phyloP scores from a whole-genome alignment of 2,329 filamentous ascomycete species.

The Cadophora gregata region DNA sequence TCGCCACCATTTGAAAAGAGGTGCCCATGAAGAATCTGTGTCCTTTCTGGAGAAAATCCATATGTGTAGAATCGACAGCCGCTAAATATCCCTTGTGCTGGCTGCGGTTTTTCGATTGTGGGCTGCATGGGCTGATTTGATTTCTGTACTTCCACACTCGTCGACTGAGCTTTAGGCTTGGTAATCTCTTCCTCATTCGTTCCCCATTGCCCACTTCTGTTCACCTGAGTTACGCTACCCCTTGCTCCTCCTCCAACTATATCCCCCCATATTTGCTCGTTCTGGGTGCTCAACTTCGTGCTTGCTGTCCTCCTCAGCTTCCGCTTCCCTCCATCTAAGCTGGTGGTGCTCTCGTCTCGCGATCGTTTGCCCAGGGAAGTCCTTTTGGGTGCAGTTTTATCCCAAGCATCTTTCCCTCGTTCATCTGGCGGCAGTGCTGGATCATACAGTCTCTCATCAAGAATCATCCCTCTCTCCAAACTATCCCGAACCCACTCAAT shows the following conservation, averaged over 20 bases:
- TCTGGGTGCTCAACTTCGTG: constrained; percentile 79
- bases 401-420: constrained; percentile 81
- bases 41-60: constrained; percentile 51
- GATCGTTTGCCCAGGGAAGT: constrained; percentile 63
- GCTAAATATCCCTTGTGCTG: constrained; percentile 48
- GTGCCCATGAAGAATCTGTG: constrained; percentile 45
- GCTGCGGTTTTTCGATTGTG: constrained; percentile 28
- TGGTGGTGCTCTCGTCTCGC: constrained; percentile 54
- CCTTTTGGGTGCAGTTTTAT: constrained; percentile 56
- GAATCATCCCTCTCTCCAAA: constrained; percentile 82
- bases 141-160: not conserved
- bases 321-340: constrained; percentile 65
- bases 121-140: constrained; percentile 10
- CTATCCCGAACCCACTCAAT: constrained; percentile 87
- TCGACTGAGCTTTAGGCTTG: not conserved
- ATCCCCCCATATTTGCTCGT: constrained; percentile 87
- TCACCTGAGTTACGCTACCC: constrained; percentile 41
- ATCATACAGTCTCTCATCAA: constrained; percentile 87
- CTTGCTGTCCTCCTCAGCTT: constrained; percentile 90
- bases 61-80: constrained; percentile 49
- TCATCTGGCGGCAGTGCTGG: constrained; percentile 71
- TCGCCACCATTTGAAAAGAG: constrained; percentile 46
- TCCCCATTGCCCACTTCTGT: constrained; percentile 41
- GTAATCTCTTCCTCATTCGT: constrained; percentile 23
- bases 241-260: constrained; percentile 68